Evolutionary conservation across 345 rosid genomes (phyloP), one percentile per base, ranked within the genome.

Genomic region (Eucalyptus viminalis): DNA sequence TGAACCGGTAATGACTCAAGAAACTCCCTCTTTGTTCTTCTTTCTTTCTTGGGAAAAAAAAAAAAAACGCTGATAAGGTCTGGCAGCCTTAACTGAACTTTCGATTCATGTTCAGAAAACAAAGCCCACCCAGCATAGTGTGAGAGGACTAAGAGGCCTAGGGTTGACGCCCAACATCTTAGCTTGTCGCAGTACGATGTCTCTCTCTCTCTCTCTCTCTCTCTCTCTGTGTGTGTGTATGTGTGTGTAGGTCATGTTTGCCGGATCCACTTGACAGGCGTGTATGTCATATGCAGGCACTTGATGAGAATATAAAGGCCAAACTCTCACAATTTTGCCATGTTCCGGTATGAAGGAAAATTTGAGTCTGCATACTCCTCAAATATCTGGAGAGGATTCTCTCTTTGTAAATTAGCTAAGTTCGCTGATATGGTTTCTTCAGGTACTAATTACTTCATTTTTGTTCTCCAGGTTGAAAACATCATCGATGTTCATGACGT

Each of bases 91-190:
- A 76, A 40, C 7, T 76, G 14, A 37, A 86, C 15, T 85, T 49
- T 83, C 31, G 60, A 53, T 49, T 53, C 49, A 29, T 89, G 69
- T 86, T 49, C 90, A 98, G 99, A 98, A 98, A 96, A 98, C 99
- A 90, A 98, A 98, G 92, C 99, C 99, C 80, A 98, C 99, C 22
- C 99, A 98, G 91, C 99, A 97, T 86, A 97, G 99, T 88, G 99
- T 98, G 90, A 92, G 96, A 49, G 96, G 95, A 87, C 93, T 98
- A 22, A 93, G 97, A 93, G 98, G 97, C 87, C 95, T 95, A 88
- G 99, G 99, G 86, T 91, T 98, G 96, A 92, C 94, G 37, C 99
- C 99, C 27, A 90, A 96, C 88, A 95, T 98, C 86, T 93, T 98
- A 91, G 99, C 97, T 92, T 98, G 99, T 93, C 97, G 99, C 76